A percentile compares a stretch with the other conserved stretches of the same genome.
Evolutionary conservation across 2,329 filamentous ascomycete species (phyloP).

Genomic region (Verticillium isaacii): DNA sequence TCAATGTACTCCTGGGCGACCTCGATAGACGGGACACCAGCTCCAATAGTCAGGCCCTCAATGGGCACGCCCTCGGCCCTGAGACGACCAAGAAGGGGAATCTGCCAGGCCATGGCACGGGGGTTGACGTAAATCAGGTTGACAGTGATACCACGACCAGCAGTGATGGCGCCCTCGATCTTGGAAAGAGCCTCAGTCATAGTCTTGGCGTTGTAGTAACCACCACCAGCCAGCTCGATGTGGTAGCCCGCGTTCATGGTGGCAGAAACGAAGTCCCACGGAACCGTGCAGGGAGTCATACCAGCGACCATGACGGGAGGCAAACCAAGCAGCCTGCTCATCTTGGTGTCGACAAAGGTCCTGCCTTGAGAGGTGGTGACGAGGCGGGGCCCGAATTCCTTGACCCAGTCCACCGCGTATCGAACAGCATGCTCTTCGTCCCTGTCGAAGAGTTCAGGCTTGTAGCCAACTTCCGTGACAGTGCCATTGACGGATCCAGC

Average conservation of each 20-base stretch:
- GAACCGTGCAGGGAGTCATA: constrained; percentile 88
- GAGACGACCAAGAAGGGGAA: constrained; percentile 74
- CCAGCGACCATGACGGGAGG: constrained; percentile 87
- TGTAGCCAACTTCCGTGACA: constrained; percentile 89
- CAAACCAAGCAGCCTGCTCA: constrained; percentile 80
- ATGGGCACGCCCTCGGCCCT: constrained; percentile 84
- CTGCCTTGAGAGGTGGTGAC: constrained; percentile 84
- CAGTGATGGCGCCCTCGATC: constrained; percentile 78
- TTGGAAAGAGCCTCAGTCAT: constrained; percentile 81
- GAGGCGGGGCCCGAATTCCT: constrained; percentile 89
- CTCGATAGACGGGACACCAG: constrained; percentile 89
- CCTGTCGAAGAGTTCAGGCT: constrained; percentile 94
- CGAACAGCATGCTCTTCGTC: constrained; percentile 93
- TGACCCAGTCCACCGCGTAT: constrained; percentile 96
- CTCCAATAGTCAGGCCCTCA: constrained; percentile 87
- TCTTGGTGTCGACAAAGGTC: constrained; percentile 94
- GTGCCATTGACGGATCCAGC: constrained; percentile 91
- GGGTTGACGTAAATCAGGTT: constrained; percentile 92
- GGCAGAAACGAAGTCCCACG: constrained; percentile 87
- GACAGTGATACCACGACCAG: constrained; percentile 81
- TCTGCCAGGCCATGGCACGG: constrained; percentile 87
- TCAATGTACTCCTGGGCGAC: constrained; percentile 91
- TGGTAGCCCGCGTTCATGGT: constrained; percentile 96
- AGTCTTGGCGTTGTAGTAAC: constrained; percentile 76
- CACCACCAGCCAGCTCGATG: constrained; percentile 83